Conservation (phyloP, 176 grass and related monocot species). For the Neostapfia colusana region DNA sequence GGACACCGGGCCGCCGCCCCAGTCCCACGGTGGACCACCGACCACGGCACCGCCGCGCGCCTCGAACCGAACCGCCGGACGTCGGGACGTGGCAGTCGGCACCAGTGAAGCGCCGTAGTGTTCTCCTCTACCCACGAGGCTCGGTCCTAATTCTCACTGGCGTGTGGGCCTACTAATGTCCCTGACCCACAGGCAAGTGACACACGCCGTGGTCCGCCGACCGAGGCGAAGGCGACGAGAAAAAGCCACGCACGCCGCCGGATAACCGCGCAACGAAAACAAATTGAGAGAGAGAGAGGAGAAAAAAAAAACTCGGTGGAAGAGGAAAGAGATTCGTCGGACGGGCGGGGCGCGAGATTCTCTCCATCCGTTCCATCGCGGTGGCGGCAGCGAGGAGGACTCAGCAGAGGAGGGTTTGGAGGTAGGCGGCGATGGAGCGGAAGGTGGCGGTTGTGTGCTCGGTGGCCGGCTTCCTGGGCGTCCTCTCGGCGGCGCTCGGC, state of each 20-base stretch:
- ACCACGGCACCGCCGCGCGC: neutral
- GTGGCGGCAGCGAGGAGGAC: neutral
- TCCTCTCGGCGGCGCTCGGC: slow-evolving; percentile 81
- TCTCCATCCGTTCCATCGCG: neutral
- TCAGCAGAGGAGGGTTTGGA: neutral
- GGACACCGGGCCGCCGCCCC: neutral
- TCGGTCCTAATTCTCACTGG: neutral
- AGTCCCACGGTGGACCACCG: neutral
- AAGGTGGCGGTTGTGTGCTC: slow-evolving; percentile 64
- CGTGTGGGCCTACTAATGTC: neutral
- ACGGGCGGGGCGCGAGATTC: neutral
- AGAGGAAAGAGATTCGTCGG: neutral
- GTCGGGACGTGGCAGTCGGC: neutral
- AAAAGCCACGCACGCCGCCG: neutral
- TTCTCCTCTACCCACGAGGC: neutral
- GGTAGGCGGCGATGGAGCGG: slow-evolving; percentile 55
- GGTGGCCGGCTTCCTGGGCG: slow-evolving; percentile 72
- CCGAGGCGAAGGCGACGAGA: neutral
- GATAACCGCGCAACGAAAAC: neutral
- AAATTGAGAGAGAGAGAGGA: neutral
- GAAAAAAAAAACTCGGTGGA: neutral
- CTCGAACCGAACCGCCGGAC: neutral
- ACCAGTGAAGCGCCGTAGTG: too few relatives aligned
- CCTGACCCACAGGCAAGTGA: neutral
- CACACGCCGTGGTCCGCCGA: neutral